phyloP scores from a whole-genome alignment of 2,329 filamentous ascomycete genomes.

The Ascochyta fabae region DNA sequence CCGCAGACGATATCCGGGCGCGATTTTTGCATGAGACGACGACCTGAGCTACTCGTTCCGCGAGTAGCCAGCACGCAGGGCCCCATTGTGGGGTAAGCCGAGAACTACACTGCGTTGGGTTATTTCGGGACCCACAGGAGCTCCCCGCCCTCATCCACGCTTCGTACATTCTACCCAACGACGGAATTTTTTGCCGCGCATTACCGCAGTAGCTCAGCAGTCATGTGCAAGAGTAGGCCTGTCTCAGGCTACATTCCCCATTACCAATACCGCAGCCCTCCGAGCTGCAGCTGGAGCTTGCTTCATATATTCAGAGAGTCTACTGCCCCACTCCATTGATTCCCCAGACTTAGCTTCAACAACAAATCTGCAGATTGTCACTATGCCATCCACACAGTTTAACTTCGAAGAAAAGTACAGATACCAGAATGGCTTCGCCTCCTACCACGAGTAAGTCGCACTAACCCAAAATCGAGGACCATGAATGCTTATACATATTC shows the following conservation, averaged over 20 bases:
- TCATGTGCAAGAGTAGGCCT: conserved; percentile 25
- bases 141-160: conserved; percentile 26
- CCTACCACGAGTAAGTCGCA: conserved; percentile 73
- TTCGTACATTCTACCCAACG: conserved; percentile 7
- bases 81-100: conserved; percentile 32
- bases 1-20: conserved; percentile 20
- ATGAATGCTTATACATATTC: conserved; percentile 18
- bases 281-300: neutral
- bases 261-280: neutral
- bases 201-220: conserved; percentile 32
- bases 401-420: conserved; percentile 70
- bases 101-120: conserved; percentile 7
- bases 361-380: conserved; percentile 21
- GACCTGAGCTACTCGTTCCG: too few relatives aligned
- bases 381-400: conserved; percentile 71
- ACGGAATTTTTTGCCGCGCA: conserved; percentile 39
- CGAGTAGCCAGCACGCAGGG: conserved; percentile 18
- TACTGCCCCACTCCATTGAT: conserved; percentile 28
- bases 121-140: neutral
- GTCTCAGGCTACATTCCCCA: neutral
- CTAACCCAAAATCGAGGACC: neutral
- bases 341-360: conserved; percentile 7
- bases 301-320: conserved; percentile 1
- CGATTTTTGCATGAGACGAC: too few relatives aligned
- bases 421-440: conserved; percentile 80